These are phyloP conservation scores for Calonectria naviculata DNA, from an alignment of 2,329 filamentous ascomycete genomes.

Conservation along the genomic window DNA sequence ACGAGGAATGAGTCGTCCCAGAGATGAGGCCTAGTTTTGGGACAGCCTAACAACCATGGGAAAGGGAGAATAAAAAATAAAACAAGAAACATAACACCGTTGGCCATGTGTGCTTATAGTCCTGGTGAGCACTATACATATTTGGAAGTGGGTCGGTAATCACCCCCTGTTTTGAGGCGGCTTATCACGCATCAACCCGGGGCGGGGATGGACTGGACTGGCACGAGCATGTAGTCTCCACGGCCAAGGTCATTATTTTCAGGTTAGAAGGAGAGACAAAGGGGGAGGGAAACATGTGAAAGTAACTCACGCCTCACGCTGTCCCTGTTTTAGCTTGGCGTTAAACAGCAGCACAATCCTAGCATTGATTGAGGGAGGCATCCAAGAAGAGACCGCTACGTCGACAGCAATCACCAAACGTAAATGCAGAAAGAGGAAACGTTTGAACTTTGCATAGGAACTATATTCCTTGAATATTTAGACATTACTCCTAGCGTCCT, in stretches of 20 bases:
- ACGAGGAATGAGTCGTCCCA: constrained; percentile 36
- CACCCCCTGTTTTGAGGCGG: neutral
- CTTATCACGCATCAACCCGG: no score
- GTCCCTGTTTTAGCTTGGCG: neutral
- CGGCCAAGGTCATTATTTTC: neutral
- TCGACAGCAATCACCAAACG: neutral
- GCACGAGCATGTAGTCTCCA: neutral
- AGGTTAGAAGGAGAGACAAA: neutral
- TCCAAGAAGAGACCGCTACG: no score
- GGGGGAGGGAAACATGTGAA: neutral
- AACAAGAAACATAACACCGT: neutral
- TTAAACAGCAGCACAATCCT: neutral
- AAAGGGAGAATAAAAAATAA: neutral
- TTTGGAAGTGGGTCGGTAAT: neutral
- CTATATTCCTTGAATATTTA: constrained; percentile 22
- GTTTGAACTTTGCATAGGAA: neutral
- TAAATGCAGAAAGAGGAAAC: neutral
- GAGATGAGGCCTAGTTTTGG: neutral
- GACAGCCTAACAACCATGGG: neutral
- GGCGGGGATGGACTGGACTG: neutral
- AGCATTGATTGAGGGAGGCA: no score
- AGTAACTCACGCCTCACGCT: neutral
- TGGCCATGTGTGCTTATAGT: neutral
- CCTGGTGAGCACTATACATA: neutral
- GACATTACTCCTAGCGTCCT: constrained; percentile 38